Evolutionary conservation across 2,329 filamentous ascomycete species (phyloP), one percentile per base, ranked within the genome.

Genomic region (Diaporthe destruens): DNA sequence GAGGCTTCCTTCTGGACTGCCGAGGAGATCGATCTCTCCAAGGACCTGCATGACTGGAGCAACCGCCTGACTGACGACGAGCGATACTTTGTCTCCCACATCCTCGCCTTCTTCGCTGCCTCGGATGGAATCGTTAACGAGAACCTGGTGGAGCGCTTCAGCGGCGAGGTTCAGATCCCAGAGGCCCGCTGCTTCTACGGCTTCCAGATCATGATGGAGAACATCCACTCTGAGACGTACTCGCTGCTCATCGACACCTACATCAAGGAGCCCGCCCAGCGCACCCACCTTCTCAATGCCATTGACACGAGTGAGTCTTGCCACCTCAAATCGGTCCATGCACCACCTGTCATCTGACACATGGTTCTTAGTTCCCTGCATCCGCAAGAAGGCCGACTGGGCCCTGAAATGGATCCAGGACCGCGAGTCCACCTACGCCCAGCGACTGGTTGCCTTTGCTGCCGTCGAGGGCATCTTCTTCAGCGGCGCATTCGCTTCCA

Each of bases 151-250:
- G 95, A 98, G 90, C 94, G 96, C 76, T 99, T 99, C 91, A 97
- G 94, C 80, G 92, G 90, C 76, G 96, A 99, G 85, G 96, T 99
- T 39, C 96, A 99, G 86, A 92, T 98, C 73, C 96, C 96, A 14
- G 96, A 99, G 86, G 96, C 96, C 76, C 95, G 96, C 80, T 99
- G 96, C 91, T 99, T 99, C 90, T 99, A 99, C 84, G 96, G 96
- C 76, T 99, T 99, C 90, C 96, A 99, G 88, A 98, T 98, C 87
- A 99, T 99, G 96, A 98, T 99, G 94, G 96, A 99, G 89, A 99
- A 99, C 87, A 98, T 99, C 80, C 96, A 99, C 90, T 98, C 96
- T 20, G 96, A 99, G 88, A 99, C 96, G 70, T 99, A 99, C 90
- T 98, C 96, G 25, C 92, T 99, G 47, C 92, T 99, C 82, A 99